Evolutionary conservation across 371 early-diverging fungal genomes (phyloP).

Genomic region (Synchytrium microbalum): DNA sequence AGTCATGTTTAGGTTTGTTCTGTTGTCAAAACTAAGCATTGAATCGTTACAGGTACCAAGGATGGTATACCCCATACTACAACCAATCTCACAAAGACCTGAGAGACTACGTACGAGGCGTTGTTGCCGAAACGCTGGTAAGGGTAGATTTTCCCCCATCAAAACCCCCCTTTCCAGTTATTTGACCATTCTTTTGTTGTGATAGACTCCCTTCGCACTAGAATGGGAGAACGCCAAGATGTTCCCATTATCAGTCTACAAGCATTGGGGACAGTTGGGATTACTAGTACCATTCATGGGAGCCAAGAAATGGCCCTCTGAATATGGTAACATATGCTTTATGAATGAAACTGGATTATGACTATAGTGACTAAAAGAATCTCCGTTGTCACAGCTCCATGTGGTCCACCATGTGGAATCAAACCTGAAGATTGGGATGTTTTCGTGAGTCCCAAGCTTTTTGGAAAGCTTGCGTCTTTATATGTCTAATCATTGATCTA

Average conservation of each 20-base stretch:
- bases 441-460: too few species aligned
- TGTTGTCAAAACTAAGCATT: too few species aligned
- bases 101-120: constrained; percentile 45
- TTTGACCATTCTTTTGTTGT: too few species aligned
- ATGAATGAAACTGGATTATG: too few species aligned
- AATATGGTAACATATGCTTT: too few species aligned
- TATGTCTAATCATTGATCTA: too few species aligned
- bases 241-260: constrained; percentile 41
- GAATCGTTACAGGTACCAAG: too few species aligned
- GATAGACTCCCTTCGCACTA: constrained; percentile 38
- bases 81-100: constrained; percentile 51
- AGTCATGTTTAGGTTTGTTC: too few species aligned
- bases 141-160: too few species aligned
- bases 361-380: too few species aligned
- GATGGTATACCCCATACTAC: constrained; percentile 50
- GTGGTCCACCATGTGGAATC: constrained; percentile 38
- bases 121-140: constrained; percentile 40
- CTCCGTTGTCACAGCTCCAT: constrained; percentile 35
- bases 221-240: constrained; percentile 36
- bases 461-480: too few species aligned
- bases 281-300: constrained; percentile 37
- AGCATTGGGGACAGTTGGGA: constrained; percentile 42
- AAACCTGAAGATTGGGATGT: constrained; percentile 44
- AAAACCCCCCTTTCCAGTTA: too few species aligned
- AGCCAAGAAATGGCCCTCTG: constrained; percentile 36